Base-by-base conservation (phyloP, 257 asterid species). In the Solanum phureja region DNA sequence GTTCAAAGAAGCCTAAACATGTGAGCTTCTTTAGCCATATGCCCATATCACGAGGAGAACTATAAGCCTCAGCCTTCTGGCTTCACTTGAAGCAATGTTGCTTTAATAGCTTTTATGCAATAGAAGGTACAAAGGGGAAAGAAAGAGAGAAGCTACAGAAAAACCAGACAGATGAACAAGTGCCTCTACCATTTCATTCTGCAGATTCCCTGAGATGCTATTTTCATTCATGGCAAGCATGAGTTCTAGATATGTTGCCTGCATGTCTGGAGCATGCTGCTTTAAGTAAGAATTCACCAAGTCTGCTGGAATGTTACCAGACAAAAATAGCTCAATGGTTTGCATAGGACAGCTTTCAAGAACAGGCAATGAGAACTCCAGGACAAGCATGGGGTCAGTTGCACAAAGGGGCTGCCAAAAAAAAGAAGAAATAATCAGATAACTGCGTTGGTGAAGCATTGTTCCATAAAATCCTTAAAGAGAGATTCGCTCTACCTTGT, bases 281-380 rank as follows among this genome's bases (percentile, higher is more conserved):
- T 97, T 97, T 81, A 97, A 92, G 91, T 96, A 96, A 79, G 99
- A 93, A 90, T 96, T 96, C 87, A 96, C 99, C 90, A 94, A 86
- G 91, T 97, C 99, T 4, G 99, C 98, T 34, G 98, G 99, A 94
- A 97, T 93, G 88, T 94, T 97, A 88, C 99, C 99, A n/a, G 98
- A 95, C 87, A 96, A 91, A 94, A 95, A 97, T 86, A 97, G 95
- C 88, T 96, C 98, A 84, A 97, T 97, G 75, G 99, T 95, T 93
- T 96, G 95, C 18, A 94, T 90, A 31, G 99, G 98, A 89, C 99
- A 96, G 88, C 94, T 97, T 89, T 96, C 98, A 83, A 97, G 99
- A 89, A 97, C 96, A 84, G 94, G 98, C 98, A 94, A 91, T 86
- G 99, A 94, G 89, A 91, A 96, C 92, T 96, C 99, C 93, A 97